A percentile compares a stretch with the other conserved stretches of the same genome.
Conservation (phyloP, 2,329 filamentous ascomycete genomes). For the Botrytis deweyae region DNA sequence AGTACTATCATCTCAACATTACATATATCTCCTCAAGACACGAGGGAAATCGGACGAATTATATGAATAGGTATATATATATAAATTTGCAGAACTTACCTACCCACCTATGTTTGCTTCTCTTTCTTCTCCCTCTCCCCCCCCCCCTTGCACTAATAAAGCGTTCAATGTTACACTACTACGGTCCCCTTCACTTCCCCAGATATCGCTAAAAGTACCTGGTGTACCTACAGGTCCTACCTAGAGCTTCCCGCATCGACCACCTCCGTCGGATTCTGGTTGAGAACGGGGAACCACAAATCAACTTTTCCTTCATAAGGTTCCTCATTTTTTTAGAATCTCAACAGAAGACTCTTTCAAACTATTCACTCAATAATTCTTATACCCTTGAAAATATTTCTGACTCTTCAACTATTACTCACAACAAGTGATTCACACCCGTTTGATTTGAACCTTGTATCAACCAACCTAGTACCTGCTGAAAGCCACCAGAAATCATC, state of each 20-base stretch:
- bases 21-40: not conserved
- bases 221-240: no score
- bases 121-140: not conserved
- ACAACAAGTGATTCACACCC: not conserved
- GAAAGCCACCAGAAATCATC: conserved; percentile 15
- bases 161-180: not conserved
- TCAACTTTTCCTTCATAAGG: not conserved
- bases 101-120: not conserved
- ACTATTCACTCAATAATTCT: not conserved
- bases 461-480: not conserved
- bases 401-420: conserved; percentile 7
- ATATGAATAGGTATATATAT: not conserved
- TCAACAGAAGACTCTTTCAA: not conserved
- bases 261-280: conserved; percentile 7
- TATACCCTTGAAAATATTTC: not conserved
- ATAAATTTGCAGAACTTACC: no score
- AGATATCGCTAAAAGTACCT: conserved; percentile 9
- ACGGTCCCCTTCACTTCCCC: conserved; percentile 12
- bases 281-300: conserved; percentile 8
- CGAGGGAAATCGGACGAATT: not conserved
- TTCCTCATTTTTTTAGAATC: not conserved
- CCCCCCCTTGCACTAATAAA: not conserved
- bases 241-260: conserved; percentile 12
- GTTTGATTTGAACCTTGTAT: not conserved
- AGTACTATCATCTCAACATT: not conserved